These are phyloP conservation scores for Scedosporium apiospermum DNA, from an alignment of 2,329 filamentous ascomycete species.

Conservation along the genomic window DNA sequence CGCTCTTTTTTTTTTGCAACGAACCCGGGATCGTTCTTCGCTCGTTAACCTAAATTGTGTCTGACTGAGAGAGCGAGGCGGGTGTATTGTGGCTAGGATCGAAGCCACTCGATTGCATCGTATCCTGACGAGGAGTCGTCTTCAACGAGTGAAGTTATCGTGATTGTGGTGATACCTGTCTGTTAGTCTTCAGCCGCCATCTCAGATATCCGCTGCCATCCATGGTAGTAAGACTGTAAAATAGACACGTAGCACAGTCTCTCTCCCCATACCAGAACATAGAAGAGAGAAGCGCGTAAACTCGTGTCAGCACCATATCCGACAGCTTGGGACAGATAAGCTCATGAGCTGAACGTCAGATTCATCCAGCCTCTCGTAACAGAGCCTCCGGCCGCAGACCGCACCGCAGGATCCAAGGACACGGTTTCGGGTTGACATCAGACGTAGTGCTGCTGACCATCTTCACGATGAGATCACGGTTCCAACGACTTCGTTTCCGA, in stretches of 20 bases:
- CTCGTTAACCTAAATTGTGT: not conserved
- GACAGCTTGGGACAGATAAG: not conserved
- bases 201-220: not conserved
- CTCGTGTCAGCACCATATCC: not conserved
- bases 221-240: not conserved
- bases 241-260: not conserved
- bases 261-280: not conserved
- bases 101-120: no score
- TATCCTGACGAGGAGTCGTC: not conserved
- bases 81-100: no score
- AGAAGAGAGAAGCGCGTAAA: not conserved
- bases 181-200: not conserved
- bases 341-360: not conserved
- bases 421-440: no score
- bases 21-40: not conserved
- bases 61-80: not conserved
- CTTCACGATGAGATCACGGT: no score
- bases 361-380: not conserved
- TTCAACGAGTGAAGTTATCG: not conserved
- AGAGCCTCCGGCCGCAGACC: not conserved
- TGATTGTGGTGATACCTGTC: not conserved
- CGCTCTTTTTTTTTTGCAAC: not conserved
- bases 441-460: no score
- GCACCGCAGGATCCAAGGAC: not conserved
- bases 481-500: no score